Conservation (phyloP, 176 grass and related monocot species). For the Leersia perrieri region DNA sequence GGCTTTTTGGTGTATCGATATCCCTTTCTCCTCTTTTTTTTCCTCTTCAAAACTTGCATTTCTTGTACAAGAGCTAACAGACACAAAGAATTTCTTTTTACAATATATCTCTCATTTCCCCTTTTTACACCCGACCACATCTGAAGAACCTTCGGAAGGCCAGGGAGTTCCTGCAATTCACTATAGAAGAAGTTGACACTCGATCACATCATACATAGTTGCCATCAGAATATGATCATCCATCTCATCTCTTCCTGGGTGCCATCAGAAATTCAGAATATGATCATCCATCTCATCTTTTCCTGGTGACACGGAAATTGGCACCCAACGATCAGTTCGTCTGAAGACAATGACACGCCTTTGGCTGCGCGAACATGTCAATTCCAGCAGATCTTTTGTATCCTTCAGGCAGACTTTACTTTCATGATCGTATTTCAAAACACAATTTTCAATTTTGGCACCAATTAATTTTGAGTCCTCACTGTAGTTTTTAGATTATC, state of each 20-base stretch:
- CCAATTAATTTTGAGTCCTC: not conserved
- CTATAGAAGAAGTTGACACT: too few species aligned
- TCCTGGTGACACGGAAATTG: not conserved
- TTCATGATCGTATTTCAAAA: constrained; percentile 26
- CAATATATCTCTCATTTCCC: constrained; percentile 14
- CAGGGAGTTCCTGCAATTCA: too few species aligned
- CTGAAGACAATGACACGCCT: not conserved
- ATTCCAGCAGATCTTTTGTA: not conserved
- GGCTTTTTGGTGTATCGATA: not conserved
- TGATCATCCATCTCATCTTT: constrained; percentile 9
- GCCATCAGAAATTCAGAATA: too few species aligned
- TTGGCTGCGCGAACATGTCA: constrained; percentile 4
- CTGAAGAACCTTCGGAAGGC: too few species aligned
- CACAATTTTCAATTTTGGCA: constrained; percentile 6
- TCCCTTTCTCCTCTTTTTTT: not conserved
- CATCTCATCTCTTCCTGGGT: not conserved
- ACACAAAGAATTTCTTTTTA: constrained; percentile 49
- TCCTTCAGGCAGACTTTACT: constrained; percentile 13
- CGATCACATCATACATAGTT: constrained; percentile 46
- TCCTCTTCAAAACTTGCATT: constrained; percentile 48
- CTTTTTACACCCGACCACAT: constrained; percentile 25
- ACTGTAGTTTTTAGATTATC: constrained; percentile 65
- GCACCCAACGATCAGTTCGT: not conserved
- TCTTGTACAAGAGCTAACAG: constrained; percentile 51
- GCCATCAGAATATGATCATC: constrained; percentile 15